Conservation (phyloP, 2,329 filamentous ascomycete genomes). For the Aureobasidium sp. region DNA sequence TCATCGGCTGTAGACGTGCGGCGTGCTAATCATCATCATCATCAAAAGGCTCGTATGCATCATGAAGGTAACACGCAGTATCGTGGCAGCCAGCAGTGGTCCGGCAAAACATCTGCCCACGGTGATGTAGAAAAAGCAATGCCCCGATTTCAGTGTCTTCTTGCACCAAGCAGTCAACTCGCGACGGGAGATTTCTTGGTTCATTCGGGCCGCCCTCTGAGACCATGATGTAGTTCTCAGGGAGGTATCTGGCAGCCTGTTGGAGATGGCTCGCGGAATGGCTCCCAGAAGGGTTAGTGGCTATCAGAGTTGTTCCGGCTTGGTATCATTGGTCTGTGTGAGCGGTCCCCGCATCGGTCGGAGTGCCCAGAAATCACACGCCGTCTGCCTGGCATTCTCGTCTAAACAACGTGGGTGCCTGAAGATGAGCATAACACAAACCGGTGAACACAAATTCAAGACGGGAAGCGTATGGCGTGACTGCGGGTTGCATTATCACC, state of each 20-base stretch:
- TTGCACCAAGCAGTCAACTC: neutral
- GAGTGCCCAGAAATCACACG: neutral
- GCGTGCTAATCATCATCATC: neutral
- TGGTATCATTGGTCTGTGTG: neutral
- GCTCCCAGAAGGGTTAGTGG: neutral
- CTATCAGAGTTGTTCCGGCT: conserved; percentile 1
- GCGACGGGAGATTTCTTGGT: neutral
- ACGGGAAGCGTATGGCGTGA: conserved; percentile 8
- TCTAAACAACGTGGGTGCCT: conserved; percentile 14
- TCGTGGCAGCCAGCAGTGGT: neutral
- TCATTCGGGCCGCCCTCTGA: conserved; percentile 10
- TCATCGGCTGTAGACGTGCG: conserved; percentile 1
- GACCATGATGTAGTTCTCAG: conserved; percentile 9
- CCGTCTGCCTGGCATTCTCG: conserved; percentile 2
- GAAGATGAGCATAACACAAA: neutral
- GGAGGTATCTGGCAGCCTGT: neutral
- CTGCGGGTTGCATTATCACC: neutral
- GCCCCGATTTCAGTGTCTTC: neutral
- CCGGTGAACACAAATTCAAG: conserved; percentile 6
- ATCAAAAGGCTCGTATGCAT: neutral
- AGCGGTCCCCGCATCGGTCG: neutral
- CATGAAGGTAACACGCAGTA: neutral
- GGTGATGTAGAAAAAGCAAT: neutral
- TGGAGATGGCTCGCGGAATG: conserved; percentile 5
- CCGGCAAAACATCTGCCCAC: neutral